Percentiles rank a stretch among this genome's conserved stretches.
These are phyloP conservation scores for Falciphora oryzae DNA, from an alignment of 2,329 filamentous ascomycete genomes.

Conservation along the genomic window DNA sequence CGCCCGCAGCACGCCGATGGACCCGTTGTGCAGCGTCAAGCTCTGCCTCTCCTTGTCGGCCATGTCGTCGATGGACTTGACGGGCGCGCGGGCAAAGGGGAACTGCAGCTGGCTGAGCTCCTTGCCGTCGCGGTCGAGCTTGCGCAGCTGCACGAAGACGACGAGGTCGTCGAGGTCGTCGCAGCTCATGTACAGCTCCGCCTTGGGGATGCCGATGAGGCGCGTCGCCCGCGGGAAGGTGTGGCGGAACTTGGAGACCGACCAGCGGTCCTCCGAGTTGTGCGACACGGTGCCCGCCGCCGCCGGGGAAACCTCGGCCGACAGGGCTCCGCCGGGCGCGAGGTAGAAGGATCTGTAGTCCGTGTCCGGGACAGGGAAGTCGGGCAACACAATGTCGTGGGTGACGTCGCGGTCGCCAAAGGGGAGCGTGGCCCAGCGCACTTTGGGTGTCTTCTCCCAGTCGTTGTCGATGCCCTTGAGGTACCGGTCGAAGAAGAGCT, in stretches of 20 bases:
- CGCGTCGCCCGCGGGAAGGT: conserved; percentile 32
- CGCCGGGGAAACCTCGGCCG: not conserved
- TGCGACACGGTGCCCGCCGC: conserved; percentile 22
- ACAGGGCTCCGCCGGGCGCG: conserved; percentile 12
- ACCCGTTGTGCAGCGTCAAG: conserved; percentile 35
- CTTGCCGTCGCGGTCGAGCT: conserved; percentile 36
- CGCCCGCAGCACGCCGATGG: conserved; percentile 37
- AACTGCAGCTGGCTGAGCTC: conserved; percentile 36
- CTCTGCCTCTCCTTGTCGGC: conserved; percentile 30
- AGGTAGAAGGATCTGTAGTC: conserved; percentile 28
- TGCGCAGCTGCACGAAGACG: conserved; percentile 38
- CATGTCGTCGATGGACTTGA: conserved; percentile 23
- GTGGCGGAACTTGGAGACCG: conserved; percentile 28
- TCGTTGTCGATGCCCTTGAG: conserved; percentile 36
- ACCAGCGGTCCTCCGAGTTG: conserved; percentile 24
- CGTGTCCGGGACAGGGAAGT: conserved; percentile 29
- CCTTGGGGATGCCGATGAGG: conserved; percentile 41
- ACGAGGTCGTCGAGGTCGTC: conserved; percentile 36
- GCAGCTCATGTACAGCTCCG: conserved; percentile 38
- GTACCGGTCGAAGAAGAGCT: conserved; percentile 38
- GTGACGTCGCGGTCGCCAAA: conserved; percentile 28
- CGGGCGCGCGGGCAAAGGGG: conserved; percentile 25
- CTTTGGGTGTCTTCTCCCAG: conserved; percentile 40
- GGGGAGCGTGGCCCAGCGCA: conserved; percentile 34
- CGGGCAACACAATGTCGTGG: conserved; percentile 26